A percentile compares a stretch with the other conserved stretches of the same genome.
These are phyloP conservation scores for Fusarium oligoseptatum DNA, from an alignment of 2,329 filamentous ascomycete species.

Conservation along the genomic window DNA sequence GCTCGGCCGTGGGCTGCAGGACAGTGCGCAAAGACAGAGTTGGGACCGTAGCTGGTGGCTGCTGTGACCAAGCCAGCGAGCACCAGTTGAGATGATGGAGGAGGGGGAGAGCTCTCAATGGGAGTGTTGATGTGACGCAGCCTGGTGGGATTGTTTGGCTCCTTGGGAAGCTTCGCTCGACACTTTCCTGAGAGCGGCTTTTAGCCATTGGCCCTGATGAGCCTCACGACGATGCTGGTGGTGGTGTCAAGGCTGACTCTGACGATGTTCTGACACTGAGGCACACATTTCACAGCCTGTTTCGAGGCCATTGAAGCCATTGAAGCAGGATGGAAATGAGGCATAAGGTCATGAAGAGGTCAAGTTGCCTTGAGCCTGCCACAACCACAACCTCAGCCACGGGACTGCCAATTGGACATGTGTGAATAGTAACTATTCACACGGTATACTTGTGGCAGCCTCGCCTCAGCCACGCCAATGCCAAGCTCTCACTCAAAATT, in stretches of 20 bases:
- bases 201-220: constrained; percentile 3
- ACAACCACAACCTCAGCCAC: constrained; percentile 20
- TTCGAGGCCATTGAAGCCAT: constrained; percentile 4
- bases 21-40: constrained; percentile 31
- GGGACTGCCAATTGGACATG: constrained; percentile 14
- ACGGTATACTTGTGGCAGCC: constrained; percentile 31
- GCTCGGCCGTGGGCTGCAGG: constrained; percentile 9
- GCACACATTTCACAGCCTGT: background rate
- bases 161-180: constrained; percentile 13
- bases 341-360: constrained; percentile 32
- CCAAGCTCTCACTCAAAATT: background rate
- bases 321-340: constrained; percentile 1
- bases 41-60: constrained; percentile 21
- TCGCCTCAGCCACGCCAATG: constrained; percentile 26
- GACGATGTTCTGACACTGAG: background rate
- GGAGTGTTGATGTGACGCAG: constrained; percentile 36
- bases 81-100: constrained; percentile 5
- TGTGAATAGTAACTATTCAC: constrained; percentile 1
- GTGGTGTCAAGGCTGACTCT: background rate
- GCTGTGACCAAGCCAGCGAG: constrained; percentile 6
- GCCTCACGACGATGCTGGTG: background rate
- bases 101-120: background rate
- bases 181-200: background rate
- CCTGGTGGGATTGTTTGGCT: constrained; percentile 9
- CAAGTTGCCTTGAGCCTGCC: constrained; percentile 26